Evolutionary conservation across 2,329 filamentous ascomycete genomes (phyloP).

Genomic region (Zymoseptoria ardabiliae): DNA sequence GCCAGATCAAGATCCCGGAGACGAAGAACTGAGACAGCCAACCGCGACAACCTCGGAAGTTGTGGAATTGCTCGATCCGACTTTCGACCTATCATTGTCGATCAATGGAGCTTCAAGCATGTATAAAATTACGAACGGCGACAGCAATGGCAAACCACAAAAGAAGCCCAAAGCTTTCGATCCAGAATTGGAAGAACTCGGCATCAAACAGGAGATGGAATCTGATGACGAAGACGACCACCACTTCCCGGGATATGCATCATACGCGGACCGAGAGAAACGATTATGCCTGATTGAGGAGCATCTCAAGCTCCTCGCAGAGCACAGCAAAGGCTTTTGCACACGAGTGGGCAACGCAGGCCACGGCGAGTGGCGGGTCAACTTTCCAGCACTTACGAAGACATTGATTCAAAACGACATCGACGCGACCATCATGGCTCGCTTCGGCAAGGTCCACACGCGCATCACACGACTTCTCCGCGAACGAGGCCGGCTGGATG

Average conservation of each 20-base stretch:
- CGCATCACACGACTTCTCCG: conserved; percentile 80
- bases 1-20: conserved; percentile 40
- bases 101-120: conserved; percentile 18
- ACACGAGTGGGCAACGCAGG: conserved; percentile 58
- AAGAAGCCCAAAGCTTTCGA: conserved; percentile 13
- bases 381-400: conserved; percentile 67
- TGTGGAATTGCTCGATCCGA: conserved; percentile 34
- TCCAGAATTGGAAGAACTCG: conserved; percentile 21
- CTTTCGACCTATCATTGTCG: conserved; percentile 33
- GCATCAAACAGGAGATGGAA: conserved; percentile 23
- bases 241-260: conserved; percentile 17
- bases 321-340: conserved; percentile 62
- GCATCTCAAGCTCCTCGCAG: conserved; percentile 65
- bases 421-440: conserved; percentile 71
- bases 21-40: conserved; percentile 28
- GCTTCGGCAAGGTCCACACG: conserved; percentile 67
- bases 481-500: conserved; percentile 86
- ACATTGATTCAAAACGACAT: conserved; percentile 69
- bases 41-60: conserved; percentile 37
- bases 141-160: conserved; percentile 23
- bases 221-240: conserved; percentile 23
- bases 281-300: conserved; percentile 57
- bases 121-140: conserved; percentile 18
- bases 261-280: conserved; percentile 31
- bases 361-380: conserved; percentile 70